Percentiles rank a stretch among this genome's conserved stretches.
phyloP scores from a whole-genome alignment of 1,284 basidiomycete species.

The Vanrija humicola region DNA sequence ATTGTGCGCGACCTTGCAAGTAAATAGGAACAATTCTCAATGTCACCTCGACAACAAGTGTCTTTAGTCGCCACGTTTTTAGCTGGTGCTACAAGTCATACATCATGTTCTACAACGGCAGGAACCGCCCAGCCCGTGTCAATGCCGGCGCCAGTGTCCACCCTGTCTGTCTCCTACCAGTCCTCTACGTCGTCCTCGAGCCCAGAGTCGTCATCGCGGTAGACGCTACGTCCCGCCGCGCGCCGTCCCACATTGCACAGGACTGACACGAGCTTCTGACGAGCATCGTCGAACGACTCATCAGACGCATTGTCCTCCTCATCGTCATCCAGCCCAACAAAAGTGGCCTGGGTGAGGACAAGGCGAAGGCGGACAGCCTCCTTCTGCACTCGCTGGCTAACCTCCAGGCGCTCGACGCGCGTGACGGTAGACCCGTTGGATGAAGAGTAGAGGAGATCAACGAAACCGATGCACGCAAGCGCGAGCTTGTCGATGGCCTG shows the following conservation, averaged over 20 bases:
- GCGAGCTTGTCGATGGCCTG: slow-evolving; percentile 44
- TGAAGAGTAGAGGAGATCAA: slow-evolving; percentile 36
- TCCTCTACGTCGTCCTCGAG: slow-evolving; percentile 43
- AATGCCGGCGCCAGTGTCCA: too few species aligned
- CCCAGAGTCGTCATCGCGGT: slow-evolving; percentile 42
- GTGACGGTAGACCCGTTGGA: slow-evolving; percentile 10
- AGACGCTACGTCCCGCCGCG: slow-evolving; percentile 31
- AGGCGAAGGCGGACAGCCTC: slow-evolving; percentile 35
- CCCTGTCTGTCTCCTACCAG: slow-evolving; percentile 16
- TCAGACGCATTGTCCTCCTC: slow-evolving; percentile 10
- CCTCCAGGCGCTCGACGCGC: slow-evolving; percentile 23
- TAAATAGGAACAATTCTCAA: neutral
- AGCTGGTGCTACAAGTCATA: neutral
- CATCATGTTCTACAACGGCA: neutral
- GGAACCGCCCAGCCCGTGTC: too few species aligned
- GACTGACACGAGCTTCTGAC: slow-evolving; percentile 40
- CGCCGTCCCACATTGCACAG: slow-evolving; percentile 35
- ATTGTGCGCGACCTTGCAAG: too few species aligned
- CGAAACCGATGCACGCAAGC: slow-evolving; percentile 42
- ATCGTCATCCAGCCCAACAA: slow-evolving; percentile 27
- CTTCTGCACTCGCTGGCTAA: slow-evolving; percentile 29
- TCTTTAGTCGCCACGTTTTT: too few species aligned
- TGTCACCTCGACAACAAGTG: too few species aligned
- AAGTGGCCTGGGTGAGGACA: slow-evolving; percentile 40
- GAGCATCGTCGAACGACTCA: slow-evolving; percentile 31